Base-by-base conservation (phyloP, 2,329 filamentous ascomycete genomes). In the Aureobasidium sp. region DNA sequence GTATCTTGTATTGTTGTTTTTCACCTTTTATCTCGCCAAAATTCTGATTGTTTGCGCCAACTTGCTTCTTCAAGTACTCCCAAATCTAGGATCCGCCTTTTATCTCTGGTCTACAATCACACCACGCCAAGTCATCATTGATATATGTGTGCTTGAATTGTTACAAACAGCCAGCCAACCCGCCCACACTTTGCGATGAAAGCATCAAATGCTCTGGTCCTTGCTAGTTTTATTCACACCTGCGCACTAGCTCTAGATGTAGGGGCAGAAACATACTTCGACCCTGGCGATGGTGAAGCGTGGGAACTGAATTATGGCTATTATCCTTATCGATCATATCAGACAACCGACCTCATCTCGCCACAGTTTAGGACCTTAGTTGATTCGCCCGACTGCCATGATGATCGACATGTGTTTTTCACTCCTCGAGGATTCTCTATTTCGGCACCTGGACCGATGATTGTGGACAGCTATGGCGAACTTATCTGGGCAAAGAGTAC, bases 361-460 rank as follows among this genome's bases (percentile, higher is more conserved):
- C 64, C 64, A 34, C n/a, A 41, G n/a, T 45, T 64, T 42, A 41
- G 45, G 15, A 56, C 34, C 12, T 22, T 62, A n/a, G 41, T 52
- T 12, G 58, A 55, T 14, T 62, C 57, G 4, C 52, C 61, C 5
- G 37, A 55, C 22, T 64, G 60, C 25, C 41, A 59, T 17, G 63
- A 62, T 27, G 63, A 57, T 14, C 51, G 56, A 25, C 53, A 63
- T 44, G 39, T 53, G 56, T 72, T 74, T 63, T 64, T 74, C 44
- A 71, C 71, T 1, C 72, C 72, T 14, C 63, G 70, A 61, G 72
- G 72, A 7, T 70, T 66, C 63, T 67, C 67, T 14, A 65, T 73
- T 17, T 47, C 62, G 5, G 66, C 67, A 22, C 70, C 72, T 9
- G 71, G 69, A 15, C 71, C 71, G 3, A 71, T 72, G 68, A 69